These are phyloP conservation scores for Chiua virens DNA, from an alignment of 768 basidiomycete species.

Conservation along the genomic window DNA sequence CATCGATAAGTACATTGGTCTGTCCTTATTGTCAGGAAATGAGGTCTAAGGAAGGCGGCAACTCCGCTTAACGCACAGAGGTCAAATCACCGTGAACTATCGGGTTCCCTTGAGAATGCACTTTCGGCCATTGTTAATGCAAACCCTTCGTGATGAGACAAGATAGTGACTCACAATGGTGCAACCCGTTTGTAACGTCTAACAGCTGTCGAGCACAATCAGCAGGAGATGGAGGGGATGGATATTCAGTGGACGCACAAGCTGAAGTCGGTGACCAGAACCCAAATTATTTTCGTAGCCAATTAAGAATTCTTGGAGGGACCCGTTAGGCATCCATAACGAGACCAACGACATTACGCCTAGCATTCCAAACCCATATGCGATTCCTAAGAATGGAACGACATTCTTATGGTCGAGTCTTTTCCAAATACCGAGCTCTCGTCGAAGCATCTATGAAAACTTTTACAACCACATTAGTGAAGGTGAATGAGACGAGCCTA, in stretches of 20 bases:
- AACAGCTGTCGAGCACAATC: conserved; percentile 14
- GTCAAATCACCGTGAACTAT: conserved; percentile 21
- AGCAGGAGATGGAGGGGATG: conserved; percentile 13
- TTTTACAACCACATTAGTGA: neutral
- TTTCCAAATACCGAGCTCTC: neutral
- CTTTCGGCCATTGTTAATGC: neutral
- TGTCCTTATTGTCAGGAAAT: neutral
- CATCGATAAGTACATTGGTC: conserved; percentile 19
- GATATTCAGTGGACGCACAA: conserved; percentile 10
- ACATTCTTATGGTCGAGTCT: conserved; percentile 2
- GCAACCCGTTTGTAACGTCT: conserved; percentile 14
- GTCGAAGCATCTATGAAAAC: neutral
- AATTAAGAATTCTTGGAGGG: neutral
- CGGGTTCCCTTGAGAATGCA: conserved; percentile 7
- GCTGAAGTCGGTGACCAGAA: conserved; percentile 2
- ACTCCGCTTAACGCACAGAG: conserved; percentile 1
- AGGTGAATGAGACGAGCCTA: neutral
- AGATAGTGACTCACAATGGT: conserved; percentile 5
- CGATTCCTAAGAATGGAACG: conserved; percentile 28
- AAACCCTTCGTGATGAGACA: neutral
- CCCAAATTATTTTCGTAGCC: neutral
- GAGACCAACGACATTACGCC: conserved; percentile 19
- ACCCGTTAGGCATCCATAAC: neutral
- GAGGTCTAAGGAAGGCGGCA: too few species aligned
- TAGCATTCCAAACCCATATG: conserved; percentile 25